These are phyloP conservation scores for Myochromella boudieri DNA, from an alignment of 768 basidiomycete species.

Conservation along the genomic window DNA sequence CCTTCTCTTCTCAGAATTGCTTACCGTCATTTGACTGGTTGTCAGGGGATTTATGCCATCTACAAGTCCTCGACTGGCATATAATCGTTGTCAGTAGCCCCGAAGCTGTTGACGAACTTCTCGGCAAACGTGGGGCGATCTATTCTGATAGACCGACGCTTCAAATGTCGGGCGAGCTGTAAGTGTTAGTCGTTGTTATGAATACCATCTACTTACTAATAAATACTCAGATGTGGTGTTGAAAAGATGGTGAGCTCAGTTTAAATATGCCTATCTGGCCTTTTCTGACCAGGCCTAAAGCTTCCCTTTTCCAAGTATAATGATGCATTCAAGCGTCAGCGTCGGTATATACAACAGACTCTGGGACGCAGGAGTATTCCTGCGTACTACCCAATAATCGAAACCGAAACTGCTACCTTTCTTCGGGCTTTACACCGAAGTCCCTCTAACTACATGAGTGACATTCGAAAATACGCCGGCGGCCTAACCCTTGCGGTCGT, in stretches of 20 bases:
- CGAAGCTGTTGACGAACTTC: slow-evolving; percentile 31
- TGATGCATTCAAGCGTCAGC: slow-evolving; percentile 10
- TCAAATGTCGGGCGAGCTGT: slow-evolving; percentile 15
- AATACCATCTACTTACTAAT: no score
- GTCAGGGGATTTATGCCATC: slow-evolving; percentile 22
- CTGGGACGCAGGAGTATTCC: slow-evolving; percentile 8
- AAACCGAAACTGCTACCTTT: slow-evolving; percentile 8
- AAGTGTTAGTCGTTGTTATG: no score
- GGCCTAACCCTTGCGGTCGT: slow-evolving; percentile 40
- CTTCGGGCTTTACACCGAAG: slow-evolving; percentile 2
- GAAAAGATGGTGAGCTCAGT: background rate
- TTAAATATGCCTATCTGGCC: background rate
- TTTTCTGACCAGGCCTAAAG: background rate
- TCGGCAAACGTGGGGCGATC: slow-evolving; percentile 33
- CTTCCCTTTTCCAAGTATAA: slow-evolving; percentile 9
- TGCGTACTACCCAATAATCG: slow-evolving; percentile 8
- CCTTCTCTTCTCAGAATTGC: background rate
- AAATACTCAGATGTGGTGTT: background rate
- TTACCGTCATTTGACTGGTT: background rate
- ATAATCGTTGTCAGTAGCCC: slow-evolving; percentile 33
- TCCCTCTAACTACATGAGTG: slow-evolving; percentile 8
- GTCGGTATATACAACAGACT: slow-evolving; percentile 10
- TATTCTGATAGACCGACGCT: slow-evolving; percentile 31
- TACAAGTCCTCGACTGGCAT: slow-evolving; percentile 23
- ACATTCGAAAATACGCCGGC: slow-evolving; percentile 26